Conservation (phyloP, 2,329 filamentous ascomycete genomes). For the Aspergillus viridinutans region DNA sequence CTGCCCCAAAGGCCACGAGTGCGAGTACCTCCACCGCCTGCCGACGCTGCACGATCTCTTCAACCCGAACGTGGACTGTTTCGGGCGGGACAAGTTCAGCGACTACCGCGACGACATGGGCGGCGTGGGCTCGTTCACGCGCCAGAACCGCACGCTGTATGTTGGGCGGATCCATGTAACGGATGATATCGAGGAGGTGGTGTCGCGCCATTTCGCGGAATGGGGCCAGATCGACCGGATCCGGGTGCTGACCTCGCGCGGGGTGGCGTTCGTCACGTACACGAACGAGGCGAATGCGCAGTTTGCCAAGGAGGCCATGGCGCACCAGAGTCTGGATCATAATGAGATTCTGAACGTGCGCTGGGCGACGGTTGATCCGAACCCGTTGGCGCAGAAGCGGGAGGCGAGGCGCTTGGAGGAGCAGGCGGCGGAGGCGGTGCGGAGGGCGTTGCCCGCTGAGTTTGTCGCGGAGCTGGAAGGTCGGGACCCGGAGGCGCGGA, state of each 20-base stretch:
- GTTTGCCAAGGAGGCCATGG: slow-evolving; percentile 94
- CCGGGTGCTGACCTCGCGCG: slow-evolving; percentile 80
- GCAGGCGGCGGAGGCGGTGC: slow-evolving; percentile 90
- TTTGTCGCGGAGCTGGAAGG: slow-evolving; percentile 95
- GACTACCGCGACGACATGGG: slow-evolving; percentile 98
- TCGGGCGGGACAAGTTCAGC: slow-evolving; percentile 85
- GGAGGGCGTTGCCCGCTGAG: slow-evolving; percentile 78
- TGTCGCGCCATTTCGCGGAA: slow-evolving; percentile 90
- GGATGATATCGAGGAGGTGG: slow-evolving; percentile 95
- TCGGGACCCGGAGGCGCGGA: slow-evolving; percentile 77
- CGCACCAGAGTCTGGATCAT: slow-evolving; percentile 86
- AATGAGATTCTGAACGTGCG: slow-evolving; percentile 90
- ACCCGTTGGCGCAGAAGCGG: slow-evolving; percentile 87
- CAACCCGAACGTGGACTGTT: slow-evolving; percentile 92
- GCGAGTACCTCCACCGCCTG: slow-evolving; percentile 86
- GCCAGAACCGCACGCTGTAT: slow-evolving; percentile 91
- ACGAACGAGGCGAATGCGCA: slow-evolving; percentile 83
- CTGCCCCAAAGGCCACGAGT: slow-evolving; percentile 78
- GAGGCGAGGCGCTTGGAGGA: slow-evolving; percentile 88
- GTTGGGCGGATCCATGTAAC: slow-evolving; percentile 90
- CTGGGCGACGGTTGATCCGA: slow-evolving; percentile 96
- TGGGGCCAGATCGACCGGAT: slow-evolving; percentile 90
- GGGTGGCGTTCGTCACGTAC: slow-evolving; percentile 95
- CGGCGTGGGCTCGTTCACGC: slow-evolving; percentile 87
- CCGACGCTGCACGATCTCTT: slow-evolving; percentile 85